These are phyloP conservation scores for Chaetomium cochliodes DNA, from an alignment of 495 filamentous ascomycete genomes.

Conservation along the genomic window DNA sequence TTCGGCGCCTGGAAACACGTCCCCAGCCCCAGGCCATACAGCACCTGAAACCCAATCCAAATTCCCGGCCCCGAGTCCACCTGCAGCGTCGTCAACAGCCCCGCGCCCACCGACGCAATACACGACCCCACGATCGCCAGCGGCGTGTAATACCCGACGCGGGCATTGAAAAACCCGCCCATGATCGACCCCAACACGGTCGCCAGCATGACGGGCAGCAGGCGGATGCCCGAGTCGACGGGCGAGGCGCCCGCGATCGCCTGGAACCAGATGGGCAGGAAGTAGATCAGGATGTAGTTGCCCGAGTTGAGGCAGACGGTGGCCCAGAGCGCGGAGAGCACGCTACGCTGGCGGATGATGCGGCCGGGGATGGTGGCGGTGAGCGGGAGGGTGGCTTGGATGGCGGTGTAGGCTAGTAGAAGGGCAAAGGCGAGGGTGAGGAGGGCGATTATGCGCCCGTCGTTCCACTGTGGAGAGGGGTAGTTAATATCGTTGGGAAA, in stretches of 20 bases:
- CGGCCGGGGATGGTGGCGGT: conserved; percentile 67
- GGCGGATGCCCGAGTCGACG: conserved; percentile 50
- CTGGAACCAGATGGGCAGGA: conserved; percentile 65
- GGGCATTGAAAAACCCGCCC: conserved; percentile 50
- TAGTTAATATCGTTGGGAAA: not conserved
- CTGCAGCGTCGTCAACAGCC: conserved; percentile 50
- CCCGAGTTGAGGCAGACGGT: conserved; percentile 37
- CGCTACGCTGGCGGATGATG: conserved; percentile 64
- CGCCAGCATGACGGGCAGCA: conserved; percentile 52
- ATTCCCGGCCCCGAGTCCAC: conserved; percentile 42
- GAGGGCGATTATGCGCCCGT: conserved; percentile 43
- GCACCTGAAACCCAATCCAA: conserved; percentile 61
- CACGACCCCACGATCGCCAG: conserved; percentile 51
- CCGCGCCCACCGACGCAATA: conserved; percentile 54
- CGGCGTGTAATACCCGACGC: conserved; percentile 51
- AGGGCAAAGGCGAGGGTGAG: conserved; percentile 47
- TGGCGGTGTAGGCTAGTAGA: conserved; percentile 43
- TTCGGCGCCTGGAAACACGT: conserved; percentile 50
- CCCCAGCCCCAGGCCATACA: conserved; percentile 53
- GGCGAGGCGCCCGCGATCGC: conserved; percentile 45
- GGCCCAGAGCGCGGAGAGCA: conserved; percentile 47
- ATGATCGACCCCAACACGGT: conserved; percentile 49
- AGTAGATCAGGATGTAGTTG: conserved; percentile 52
- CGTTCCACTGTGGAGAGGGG: conserved; percentile 46
- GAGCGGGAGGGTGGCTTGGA: conserved; percentile 56